Evolutionary conservation across 2,329 filamentous ascomycete genomes (phyloP).

Genomic region (Neofusicoccum umdonicola): DNA sequence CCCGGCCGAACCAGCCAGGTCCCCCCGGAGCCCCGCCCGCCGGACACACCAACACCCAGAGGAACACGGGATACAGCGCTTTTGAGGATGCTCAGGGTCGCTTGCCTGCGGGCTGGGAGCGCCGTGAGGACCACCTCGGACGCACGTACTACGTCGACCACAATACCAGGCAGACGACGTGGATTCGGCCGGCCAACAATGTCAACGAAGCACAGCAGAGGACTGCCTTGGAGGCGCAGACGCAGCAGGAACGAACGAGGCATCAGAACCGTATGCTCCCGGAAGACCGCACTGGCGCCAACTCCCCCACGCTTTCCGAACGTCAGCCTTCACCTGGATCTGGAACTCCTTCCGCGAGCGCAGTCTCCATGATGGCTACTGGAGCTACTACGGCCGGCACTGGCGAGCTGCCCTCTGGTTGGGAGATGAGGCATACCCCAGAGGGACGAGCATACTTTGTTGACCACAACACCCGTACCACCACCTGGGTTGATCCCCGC

Average conservation of each 20-base stretch:
- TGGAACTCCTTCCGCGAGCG: slow-evolving; percentile 48
- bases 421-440: slow-evolving; percentile 94
- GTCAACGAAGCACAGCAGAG: slow-evolving; percentile 75
- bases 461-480: slow-evolving; percentile 96
- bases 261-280: slow-evolving; percentile 95
- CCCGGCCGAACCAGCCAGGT: slow-evolving; percentile 30
- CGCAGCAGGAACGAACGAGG: slow-evolving; percentile 85
- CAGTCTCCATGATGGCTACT: slow-evolving; percentile 87
- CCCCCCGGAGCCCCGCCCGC: slow-evolving; percentile 36
- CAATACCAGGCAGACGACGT: slow-evolving; percentile 94
- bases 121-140: slow-evolving; percentile 89
- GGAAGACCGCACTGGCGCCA: slow-evolving; percentile 91
- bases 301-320: slow-evolving; percentile 73
- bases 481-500: slow-evolving; percentile 96
- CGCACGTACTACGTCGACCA: slow-evolving; percentile 98
- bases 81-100: slow-evolving; percentile 97
- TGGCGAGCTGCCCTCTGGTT: slow-evolving; percentile 89
- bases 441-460: slow-evolving; percentile 96
- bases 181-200: slow-evolving; percentile 82
- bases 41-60: slow-evolving; percentile 33
- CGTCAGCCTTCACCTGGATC: slow-evolving; percentile 43
- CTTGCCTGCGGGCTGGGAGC: slow-evolving; percentile 90
- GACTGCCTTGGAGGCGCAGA: slow-evolving; percentile 81
- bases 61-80: slow-evolving; percentile 65
- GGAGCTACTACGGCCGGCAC: slow-evolving; percentile 91